Evolutionary conservation across 2,329 filamentous ascomycete genomes (phyloP), one percentile per base, ranked within the genome.

Genomic region (Sclerotinia nivalis): DNA sequence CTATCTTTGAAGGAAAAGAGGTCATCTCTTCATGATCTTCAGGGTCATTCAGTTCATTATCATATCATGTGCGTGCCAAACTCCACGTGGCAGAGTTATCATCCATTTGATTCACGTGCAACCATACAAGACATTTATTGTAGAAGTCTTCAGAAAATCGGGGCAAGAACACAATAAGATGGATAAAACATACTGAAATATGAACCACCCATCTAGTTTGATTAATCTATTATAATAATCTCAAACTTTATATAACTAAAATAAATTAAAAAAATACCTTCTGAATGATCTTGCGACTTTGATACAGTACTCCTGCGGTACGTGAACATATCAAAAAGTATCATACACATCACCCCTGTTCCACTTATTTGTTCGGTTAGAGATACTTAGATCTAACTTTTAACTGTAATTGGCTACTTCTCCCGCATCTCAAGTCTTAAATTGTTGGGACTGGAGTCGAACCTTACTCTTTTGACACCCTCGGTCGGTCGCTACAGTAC

Each of bases 1-100:
- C 75, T 12, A 54, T 77, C 15, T 77, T 72, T 54, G 70, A 70
- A 15, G 75, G 76, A 12, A 72, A 55, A 25, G 55, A 73, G 49
- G 52, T 69, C 28, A 54, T 52, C 25, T 50, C 52, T 69, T 25
- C 59, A 58, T 65, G 49, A 65, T 28, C 7, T 10, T 31, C 28
- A 9, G 5, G 49, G 47, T 56, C 67, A 65, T 69, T 20, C 20
- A 25, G 15, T 28, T 47, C 37, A 15, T 50, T 54, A 28, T 47
- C 37, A 47, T 47, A 47, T 55, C 67, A 34, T 65, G 28, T 40
- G 37, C 56, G 62, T 47, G 40, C 8, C 43, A 34, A 25, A 12
- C 10, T 40, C 40, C 66, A 68, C 55, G 56, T 68, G 66, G 56
- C 66, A 59, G 40, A 37, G n/a, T 13, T 59, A 49, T 60, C 65